Conservation (phyloP, 1,284 basidiomycete genomes). For the Coniophora puteana region DNA sequence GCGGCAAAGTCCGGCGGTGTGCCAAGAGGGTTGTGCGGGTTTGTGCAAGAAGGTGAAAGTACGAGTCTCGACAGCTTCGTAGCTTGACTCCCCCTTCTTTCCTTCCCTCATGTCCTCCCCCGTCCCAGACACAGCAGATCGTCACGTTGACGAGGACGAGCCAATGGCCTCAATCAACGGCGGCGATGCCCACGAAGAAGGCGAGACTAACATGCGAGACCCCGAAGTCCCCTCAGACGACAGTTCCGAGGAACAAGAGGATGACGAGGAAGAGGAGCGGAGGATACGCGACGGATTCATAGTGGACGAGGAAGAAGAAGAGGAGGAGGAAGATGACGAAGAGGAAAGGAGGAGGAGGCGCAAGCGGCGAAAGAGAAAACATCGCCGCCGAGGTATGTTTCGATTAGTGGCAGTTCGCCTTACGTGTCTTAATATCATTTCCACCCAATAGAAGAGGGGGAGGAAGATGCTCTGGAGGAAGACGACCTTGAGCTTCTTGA, state of each 20-base stretch:
- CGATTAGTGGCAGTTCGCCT: slow-evolving; percentile 1
- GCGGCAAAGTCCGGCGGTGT: too few species aligned
- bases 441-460: slow-evolving; percentile 37
- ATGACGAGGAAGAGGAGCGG: slow-evolving; percentile 77
- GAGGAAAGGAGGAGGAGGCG: slow-evolving; percentile 52
- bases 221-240: slow-evolving; percentile 56
- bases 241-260: slow-evolving; percentile 82
- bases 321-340: slow-evolving; percentile 60
- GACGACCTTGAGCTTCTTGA: slow-evolving; percentile 94
- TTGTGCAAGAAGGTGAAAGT: too few species aligned
- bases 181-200: slow-evolving; percentile 50
- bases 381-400: slow-evolving; percentile 54
- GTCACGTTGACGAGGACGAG: slow-evolving; percentile 43
- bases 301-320: slow-evolving; percentile 78
- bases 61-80: too few species aligned
- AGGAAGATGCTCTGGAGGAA: slow-evolving; percentile 84
- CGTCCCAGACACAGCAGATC: slow-evolving; percentile 29
- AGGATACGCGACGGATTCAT: slow-evolving; percentile 80
- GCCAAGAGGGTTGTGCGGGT: too few species aligned
- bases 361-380: slow-evolving; percentile 67
- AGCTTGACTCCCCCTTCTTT: slow-evolving; percentile 14
- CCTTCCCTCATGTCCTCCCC: slow-evolving; percentile 54
- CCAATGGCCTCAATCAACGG: slow-evolving; percentile 50
- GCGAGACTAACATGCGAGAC: slow-evolving; percentile 48
- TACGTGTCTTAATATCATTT: slow-evolving; percentile 8